Evolutionary conservation across 2,329 filamentous ascomycete genomes (phyloP), one percentile per base, ranked within the genome.

Genomic region (Fusarium caatingaense): DNA sequence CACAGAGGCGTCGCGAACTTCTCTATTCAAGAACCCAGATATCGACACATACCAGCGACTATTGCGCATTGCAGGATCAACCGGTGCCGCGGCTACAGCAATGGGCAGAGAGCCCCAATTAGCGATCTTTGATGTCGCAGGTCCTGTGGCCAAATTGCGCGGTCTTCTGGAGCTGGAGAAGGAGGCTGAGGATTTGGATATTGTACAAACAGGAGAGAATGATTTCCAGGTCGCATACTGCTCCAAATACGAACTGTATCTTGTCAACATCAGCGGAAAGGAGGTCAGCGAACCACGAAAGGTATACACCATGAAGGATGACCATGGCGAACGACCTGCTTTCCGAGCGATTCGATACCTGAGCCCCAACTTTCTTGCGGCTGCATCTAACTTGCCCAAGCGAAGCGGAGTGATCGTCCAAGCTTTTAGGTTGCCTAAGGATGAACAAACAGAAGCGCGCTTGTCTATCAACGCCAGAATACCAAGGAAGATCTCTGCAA

Each of bases 51-150:
- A 91, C 77, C 89, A 91, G 79, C 82, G 88, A 64, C 74, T 89
- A 51, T 76, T 89, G 74, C 85, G 88, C 71, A 76, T 91, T 44
- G 85, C 85, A 40, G 86, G 87, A 45, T 87, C 93, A 64, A 84
- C 97, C 41, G 94, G 92, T 63, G 94, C 89, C 15, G 89, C 92
- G 64, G 91, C 93, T 12, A 94, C 93, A 1, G 93, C 92, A 28
- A 83, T 97, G 68, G 90, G 92, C 21, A 89, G 89, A 64, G 84
- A 91, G 49, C 88, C 91, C 15, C 92, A 98, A 80, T 87, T 98
- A 65, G 91, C 93, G 27, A 81, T 97, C 44, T 97, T 97, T 77
- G 88, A 92, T 76, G 82, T 83, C 3, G 81, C 83, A 2, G 87
- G 82, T 37, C 86, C 81, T 37, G 56, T 66, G 13, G 85, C 85